These are phyloP conservation scores for Plasmodium gaboni DNA, from an alignment of 169 alveolate genomes.

Conservation along the genomic window DNA sequence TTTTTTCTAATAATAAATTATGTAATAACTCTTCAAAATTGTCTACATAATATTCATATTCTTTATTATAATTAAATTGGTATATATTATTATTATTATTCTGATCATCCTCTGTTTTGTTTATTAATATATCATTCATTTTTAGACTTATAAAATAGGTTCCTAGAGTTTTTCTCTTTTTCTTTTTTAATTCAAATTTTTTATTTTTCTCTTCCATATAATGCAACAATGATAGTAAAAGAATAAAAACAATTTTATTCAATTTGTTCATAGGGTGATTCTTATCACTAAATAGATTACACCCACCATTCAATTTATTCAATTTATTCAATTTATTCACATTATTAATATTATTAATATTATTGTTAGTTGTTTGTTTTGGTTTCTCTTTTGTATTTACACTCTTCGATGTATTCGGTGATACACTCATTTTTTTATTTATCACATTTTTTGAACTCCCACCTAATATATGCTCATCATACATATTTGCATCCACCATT, in stretches of 20 bases:
- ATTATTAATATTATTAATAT: neutral
- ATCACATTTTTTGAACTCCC: neutral
- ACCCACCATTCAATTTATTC: too few relatives aligned
- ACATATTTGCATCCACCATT: conserved; percentile 6
- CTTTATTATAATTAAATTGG: neutral
- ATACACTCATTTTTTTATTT: conserved; percentile 2
- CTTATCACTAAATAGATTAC: too few relatives aligned
- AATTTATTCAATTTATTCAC: neutral
- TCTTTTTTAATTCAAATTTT: conserved; percentile 24
- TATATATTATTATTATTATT: too few relatives aligned
- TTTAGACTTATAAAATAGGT: conserved; percentile 45
- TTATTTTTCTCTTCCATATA: conserved; percentile 40
- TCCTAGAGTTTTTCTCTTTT: conserved; percentile 15
- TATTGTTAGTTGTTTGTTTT: neutral
- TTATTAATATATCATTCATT: conserved; percentile 25
- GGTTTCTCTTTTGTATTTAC: neutral
- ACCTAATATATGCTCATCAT: conserved; percentile 1
- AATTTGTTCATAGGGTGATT: neutral
- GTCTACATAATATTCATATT: conserved; percentile 52
- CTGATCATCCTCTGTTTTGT: neutral
- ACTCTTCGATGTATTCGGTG: neutral
- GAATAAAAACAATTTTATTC: conserved; percentile 23
- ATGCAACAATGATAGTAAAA: conserved; percentile 17
- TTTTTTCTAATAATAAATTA: conserved; percentile 31
- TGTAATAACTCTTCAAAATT: conserved; percentile 41